Evolutionary conservation across 176 grass and related monocot species (phyloP).

Genomic region (Ensete ventricosum): DNA sequence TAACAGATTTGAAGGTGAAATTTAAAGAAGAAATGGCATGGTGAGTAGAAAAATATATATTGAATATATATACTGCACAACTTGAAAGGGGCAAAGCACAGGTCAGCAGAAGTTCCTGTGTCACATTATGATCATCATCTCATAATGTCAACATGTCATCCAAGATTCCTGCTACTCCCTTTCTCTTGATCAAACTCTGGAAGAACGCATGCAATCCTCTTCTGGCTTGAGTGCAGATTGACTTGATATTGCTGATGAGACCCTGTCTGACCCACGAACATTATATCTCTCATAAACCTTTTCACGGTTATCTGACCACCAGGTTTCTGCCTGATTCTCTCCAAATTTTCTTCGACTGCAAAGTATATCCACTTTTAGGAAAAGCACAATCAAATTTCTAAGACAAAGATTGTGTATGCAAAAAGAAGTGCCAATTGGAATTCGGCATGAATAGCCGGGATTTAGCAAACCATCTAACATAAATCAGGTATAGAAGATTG

Average conservation of each 20-base stretch:
- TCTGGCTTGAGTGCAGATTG: conserved; percentile 31
- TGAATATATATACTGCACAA: not conserved
- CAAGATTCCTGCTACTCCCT: not conserved
- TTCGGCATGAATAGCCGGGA: too few species aligned
- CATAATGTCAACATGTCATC: not conserved
- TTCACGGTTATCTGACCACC: conserved; percentile 90
- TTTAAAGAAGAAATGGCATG: not conserved
- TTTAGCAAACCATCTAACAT: too few species aligned
- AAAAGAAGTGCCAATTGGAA: too few species aligned
- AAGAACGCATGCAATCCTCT: not conserved
- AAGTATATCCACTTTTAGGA: not conserved
- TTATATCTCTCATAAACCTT: conserved; percentile 82
- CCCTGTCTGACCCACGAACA: conserved; percentile 57
- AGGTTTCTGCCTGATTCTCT: conserved; percentile 84
- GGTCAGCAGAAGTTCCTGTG: not conserved
- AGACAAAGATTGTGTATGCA: too few species aligned
- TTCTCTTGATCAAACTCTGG: not conserved
- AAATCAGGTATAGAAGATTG: too few species aligned
- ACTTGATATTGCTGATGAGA: conserved; percentile 60
- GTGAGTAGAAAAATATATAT: not conserved
- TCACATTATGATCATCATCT: not conserved
- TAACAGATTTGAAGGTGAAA: not conserved
- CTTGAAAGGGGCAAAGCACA: not conserved
- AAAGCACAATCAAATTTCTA: too few species aligned
- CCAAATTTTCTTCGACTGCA: conserved; percentile 68